Base-by-base conservation (phyloP, 2,329 filamentous ascomycete species). In the Neonectria sp. region DNA sequence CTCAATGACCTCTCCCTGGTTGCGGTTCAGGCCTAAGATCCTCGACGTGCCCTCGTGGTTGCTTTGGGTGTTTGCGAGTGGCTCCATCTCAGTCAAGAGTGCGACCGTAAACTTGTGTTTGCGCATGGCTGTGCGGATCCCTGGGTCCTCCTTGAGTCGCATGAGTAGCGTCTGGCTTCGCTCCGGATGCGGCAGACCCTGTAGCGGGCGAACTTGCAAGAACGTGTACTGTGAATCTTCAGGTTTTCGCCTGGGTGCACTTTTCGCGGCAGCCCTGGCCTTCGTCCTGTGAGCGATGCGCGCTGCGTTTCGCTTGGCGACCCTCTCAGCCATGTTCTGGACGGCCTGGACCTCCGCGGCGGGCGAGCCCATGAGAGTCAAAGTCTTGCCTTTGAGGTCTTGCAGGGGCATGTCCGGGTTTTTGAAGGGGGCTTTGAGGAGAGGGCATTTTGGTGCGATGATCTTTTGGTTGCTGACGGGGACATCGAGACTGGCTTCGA, bases 81-180 rank as follows among this genome's bases (percentile, higher is more conserved):
- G 96, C 75, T 99, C 93, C 95, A 99, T 98, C 82, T 99, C 96
- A 0, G 95, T 98, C 29, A 99, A 86, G 3, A 98, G 81, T 0
- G 92, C 92, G 1, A 99, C 96, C 24, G 88, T 89, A 84, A 97
- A 98, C 70, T 91, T 89, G 83, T 97, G 95, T 74, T 91, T 91
- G 17, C 88, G 85, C 96, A 99, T 99, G 1, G 90, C 88, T 1
- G 91, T 86, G 70, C 91, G 91, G 81, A 99, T 95, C 8, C 96
- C 96, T 0, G 93, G 91, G 79, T 99, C 96, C 68, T 92, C 88
- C 70, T 90, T 90, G 4, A 99, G 86, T 1, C 93, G 89, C 78
- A 92, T 86, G 2, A 99, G 88, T 73, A 95, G 94, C 1, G 86
- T 83, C 5, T 90, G 86, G 12, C 91, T 93, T 60, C 91, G 90